A percentile compares a stretch with the other conserved stretches of the same genome.
Conservation (phyloP, 1,284 basidiomycete species). For the Golubevia sp. region DNA sequence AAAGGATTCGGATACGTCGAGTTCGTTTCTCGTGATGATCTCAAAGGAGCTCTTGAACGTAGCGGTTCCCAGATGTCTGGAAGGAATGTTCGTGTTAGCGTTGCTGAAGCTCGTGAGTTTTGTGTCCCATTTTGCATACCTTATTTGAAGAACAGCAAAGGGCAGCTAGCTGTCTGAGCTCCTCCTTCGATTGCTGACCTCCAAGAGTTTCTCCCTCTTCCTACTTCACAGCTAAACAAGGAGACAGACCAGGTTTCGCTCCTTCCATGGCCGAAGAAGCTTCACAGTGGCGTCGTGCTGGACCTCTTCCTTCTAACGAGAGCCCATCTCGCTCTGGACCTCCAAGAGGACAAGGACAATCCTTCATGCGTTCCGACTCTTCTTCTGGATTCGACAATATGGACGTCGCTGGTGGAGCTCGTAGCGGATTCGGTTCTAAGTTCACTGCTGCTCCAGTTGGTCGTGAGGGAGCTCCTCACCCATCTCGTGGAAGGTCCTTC, state of each 20-base stretch:
- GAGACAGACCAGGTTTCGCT: conserved; percentile 62
- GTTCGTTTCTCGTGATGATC: conserved; percentile 49
- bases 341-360: background rate
- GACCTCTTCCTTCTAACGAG: conserved; percentile 68
- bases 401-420: conserved; percentile 43
- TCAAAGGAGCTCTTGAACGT: conserved; percentile 46
- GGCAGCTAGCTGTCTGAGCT: conserved; percentile 27
- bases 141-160: conserved; percentile 72
- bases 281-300: conserved; percentile 80
- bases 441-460: conserved; percentile 24
- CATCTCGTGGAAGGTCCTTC: conserved; percentile 11
- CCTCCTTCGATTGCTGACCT: conserved; percentile 41
- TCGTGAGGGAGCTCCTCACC: conserved; percentile 14
- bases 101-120: conserved; percentile 44
- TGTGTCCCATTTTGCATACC: conserved; percentile 1
- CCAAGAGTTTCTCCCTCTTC: conserved; percentile 30
- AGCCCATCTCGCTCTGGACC: conserved; percentile 7
- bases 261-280: conserved; percentile 65
- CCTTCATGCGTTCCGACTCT: background rate
- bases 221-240: conserved; percentile 35
- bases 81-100: conserved; percentile 50
- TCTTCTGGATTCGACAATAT: conserved; percentile 46
- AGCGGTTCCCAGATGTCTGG: conserved; percentile 33
- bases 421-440: conserved; percentile 51
- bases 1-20: conserved; percentile 61